Base-by-base conservation (phyloP, 768 basidiomycete genomes). In the Dioszegia crocea region DNA sequence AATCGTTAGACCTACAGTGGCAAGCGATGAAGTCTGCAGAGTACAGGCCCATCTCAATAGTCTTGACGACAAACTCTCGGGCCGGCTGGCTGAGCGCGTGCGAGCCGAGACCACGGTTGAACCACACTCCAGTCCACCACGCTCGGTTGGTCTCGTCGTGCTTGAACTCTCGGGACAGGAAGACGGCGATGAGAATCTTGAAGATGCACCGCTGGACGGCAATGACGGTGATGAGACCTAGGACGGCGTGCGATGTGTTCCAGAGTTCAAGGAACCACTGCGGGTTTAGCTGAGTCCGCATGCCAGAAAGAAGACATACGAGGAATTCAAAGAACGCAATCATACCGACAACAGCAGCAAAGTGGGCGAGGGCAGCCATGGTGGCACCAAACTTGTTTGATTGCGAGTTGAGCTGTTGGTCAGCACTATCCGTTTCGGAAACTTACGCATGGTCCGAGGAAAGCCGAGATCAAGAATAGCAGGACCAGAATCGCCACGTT, bases 121-220 rank as follows among this genome's bases (percentile, higher is more conserved):
- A 94, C 96, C 96, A 97, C 3, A 77, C 76, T 70, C 76, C 93
- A 30, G 93, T 94, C 96, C 96, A 99, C 94, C 94, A 99, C 6
- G 93, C 93, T 26, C 91, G 83, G 79, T 98, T 98, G 33, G 91
- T 93, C 79, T 98, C 93, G 75, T 99, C 96, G 75, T 98, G 92
- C 80, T 99, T 99, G 84, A 96, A 96, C 78, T 99, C 96, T 63
- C 96, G 88, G 39, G 92, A 88, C 36, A 98, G 80, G 84, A 93
- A 91, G 61, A 94, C 87, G 0, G 93, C 82, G 71, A 99, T 98
- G 56, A 96, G 80, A 59, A 91, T 82, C 82, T 98, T 98, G 84
- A 93, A 87, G 60, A 97, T 79, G 17, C 88, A 88, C 50, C 96
- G 85, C 74, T 98, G 92, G 57, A 98, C 89, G 57, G 65, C 60